Evolutionary conservation across 257 asterid genomes (phyloP).

Genomic region (Coffea canephora): DNA sequence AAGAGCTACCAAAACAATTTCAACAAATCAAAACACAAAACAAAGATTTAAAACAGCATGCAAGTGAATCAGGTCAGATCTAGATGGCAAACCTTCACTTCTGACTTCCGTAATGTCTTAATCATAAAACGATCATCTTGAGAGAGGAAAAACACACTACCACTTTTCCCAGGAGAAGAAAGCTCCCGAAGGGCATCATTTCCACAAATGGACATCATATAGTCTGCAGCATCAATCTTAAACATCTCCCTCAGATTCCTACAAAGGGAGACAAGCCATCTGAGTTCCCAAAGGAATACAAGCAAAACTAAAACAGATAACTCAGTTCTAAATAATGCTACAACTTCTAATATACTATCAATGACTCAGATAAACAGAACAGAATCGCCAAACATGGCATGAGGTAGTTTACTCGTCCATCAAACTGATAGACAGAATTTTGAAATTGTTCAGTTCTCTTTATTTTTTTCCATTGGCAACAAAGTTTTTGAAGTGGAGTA

Average conservation of each 20-base stretch:
- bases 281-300: conserved; percentile 20
- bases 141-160: conserved; percentile 92
- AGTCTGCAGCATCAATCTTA: conserved; percentile 94
- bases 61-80: conserved; percentile 20
- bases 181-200: conserved; percentile 94
- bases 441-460: background rate
- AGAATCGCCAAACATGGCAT: background rate
- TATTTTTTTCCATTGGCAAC: background rate
- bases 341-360: background rate
- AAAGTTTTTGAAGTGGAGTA: too few relatives aligned
- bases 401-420: background rate
- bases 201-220: conserved; percentile 99
- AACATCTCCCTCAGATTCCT: conserved; percentile 96
- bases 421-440: background rate
- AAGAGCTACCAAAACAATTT: background rate
- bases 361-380: background rate
- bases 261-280: conserved; percentile 17
- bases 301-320: conserved; percentile 4
- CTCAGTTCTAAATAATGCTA: background rate
- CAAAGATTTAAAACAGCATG: background rate
- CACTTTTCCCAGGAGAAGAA: conserved; percentile 99
- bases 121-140: conserved; percentile 98
- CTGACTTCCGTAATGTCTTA: conserved; percentile 89
- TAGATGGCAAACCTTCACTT: conserved; percentile 74
- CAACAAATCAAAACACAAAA: background rate